Conservation (phyloP, 441 rosid species). For the Populus trichocarpa region DNA sequence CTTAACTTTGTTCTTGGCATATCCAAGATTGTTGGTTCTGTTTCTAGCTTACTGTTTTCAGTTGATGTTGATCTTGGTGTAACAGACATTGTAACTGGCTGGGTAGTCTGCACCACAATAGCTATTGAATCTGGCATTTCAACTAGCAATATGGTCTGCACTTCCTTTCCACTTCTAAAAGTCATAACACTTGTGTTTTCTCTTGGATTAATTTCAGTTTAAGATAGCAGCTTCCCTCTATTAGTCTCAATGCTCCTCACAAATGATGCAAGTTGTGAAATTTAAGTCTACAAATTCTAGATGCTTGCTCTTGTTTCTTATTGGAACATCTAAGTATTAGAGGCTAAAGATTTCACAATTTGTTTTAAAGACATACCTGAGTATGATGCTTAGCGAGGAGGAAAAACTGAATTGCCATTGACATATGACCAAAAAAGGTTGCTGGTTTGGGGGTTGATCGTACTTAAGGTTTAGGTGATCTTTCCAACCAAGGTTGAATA, state of each 20-base stretch:
- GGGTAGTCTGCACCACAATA: too few relatives aligned
- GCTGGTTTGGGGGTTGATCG: not conserved
- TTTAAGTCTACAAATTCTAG: not conserved
- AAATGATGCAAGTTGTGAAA: not conserved
- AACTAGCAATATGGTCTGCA: not conserved
- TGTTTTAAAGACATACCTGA: too few relatives aligned
- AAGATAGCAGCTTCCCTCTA: not conserved
- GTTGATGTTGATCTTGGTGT: not conserved
- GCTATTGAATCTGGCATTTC: too few relatives aligned
- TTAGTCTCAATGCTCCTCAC: not conserved
- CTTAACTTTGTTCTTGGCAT: not conserved
- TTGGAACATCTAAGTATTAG: too few relatives aligned
- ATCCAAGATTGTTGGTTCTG: not conserved
- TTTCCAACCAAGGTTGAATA: not conserved
- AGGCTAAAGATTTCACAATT: too few relatives aligned
- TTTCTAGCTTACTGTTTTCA: not conserved
- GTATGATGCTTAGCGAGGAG: too few relatives aligned
- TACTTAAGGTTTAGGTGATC: not conserved
- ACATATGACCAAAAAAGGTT: too few relatives aligned
- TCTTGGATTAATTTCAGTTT: not conserved
- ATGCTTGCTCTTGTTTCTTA: not conserved
- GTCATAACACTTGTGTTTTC: not conserved
- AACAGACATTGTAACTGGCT: too few relatives aligned
- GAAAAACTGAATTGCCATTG: too few relatives aligned
- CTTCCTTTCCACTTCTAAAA: not conserved